Evolutionary conservation across 805 yeast genomes (phyloP).

Genomic region (Candida silvatica): DNA sequence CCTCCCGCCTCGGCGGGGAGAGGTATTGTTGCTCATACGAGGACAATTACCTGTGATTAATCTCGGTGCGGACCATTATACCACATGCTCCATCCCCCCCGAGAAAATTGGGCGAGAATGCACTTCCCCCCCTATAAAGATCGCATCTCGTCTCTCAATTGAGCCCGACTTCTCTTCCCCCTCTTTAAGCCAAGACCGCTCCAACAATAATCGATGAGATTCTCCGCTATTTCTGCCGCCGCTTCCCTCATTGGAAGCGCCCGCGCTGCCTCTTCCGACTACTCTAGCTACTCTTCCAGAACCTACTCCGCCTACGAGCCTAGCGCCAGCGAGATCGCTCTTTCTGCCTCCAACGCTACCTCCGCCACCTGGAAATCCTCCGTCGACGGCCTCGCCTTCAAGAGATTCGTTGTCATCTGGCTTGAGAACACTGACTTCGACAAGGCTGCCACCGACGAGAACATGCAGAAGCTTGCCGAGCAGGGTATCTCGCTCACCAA

Average conservation of each 20-base stretch:
- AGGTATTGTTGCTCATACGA: not conserved
- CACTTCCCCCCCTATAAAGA: no score
- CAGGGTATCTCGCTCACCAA: conserved; percentile 38
- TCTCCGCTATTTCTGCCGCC: conserved; percentile 3
- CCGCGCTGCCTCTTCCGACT: conserved; percentile 9
- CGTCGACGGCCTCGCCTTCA: conserved; percentile 31
- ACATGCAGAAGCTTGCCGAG: conserved; percentile 32
- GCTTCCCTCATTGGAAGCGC: conserved; percentile 4
- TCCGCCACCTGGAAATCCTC: conserved; percentile 24
- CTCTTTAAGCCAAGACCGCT: no score
- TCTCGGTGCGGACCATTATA: no score
- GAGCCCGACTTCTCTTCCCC: no score
- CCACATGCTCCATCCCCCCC: no score
- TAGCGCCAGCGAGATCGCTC: conserved; percentile 23
- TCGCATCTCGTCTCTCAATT: no score
- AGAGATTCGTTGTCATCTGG: conserved; percentile 36
- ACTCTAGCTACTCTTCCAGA: conserved; percentile 15
- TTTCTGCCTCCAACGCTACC: conserved; percentile 25
- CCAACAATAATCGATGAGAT: not conserved
- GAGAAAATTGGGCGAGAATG: no score
- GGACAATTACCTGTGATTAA: no score
- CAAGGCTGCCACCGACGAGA: conserved; percentile 38
- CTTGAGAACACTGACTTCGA: conserved; percentile 45
- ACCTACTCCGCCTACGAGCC: conserved; percentile 25
- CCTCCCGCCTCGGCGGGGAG: no score